Evolutionary conservation across 2,329 filamentous ascomycete genomes (phyloP).

Genomic region (Corynespora cassiicola): DNA sequence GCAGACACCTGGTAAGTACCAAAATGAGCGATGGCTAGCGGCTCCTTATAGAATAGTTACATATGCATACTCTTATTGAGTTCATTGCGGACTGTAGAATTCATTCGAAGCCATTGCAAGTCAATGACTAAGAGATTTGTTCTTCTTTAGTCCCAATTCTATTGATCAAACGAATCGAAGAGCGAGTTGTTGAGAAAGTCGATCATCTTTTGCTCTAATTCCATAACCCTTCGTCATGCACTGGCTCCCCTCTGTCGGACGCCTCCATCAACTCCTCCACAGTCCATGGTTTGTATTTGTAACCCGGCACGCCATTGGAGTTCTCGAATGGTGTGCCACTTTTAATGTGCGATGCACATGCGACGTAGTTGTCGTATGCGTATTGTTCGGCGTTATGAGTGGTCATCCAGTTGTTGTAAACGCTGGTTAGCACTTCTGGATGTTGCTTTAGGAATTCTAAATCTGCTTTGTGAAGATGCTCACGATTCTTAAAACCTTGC

Average conservation of each 20-base stretch:
- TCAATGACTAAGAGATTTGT: no score
- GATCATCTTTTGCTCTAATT: no score
- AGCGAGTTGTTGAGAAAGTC: no score
- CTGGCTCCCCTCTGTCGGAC: constrained; percentile 4
- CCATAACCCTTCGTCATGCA: constrained; percentile 6
- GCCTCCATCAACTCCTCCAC: constrained; percentile 7
- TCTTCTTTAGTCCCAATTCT: no score
- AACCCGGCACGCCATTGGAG: constrained; percentile 8
- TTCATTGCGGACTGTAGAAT: no score
- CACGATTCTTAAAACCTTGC: constrained; percentile 12
- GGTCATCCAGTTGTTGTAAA: constrained; percentile 10
- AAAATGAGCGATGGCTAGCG: no score
- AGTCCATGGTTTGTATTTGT: constrained; percentile 5
- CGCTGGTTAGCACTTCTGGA: constrained; percentile 7
- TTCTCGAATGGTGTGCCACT: constrained; percentile 7
- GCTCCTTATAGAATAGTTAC: no score
- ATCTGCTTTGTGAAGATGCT: constrained; percentile 8
- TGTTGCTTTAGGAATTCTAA: constrained; percentile 4
- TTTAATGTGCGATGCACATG: constrained; percentile 3
- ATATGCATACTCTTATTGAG: no score
- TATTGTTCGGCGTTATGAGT: constrained; percentile 14
- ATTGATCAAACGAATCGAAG: no score
- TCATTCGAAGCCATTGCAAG: no score
- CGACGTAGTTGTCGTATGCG: constrained; percentile 10
- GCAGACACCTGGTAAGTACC: no score